phyloP scores from a whole-genome alignment of 345 rosid genomes.

The Salix viminalis region DNA sequence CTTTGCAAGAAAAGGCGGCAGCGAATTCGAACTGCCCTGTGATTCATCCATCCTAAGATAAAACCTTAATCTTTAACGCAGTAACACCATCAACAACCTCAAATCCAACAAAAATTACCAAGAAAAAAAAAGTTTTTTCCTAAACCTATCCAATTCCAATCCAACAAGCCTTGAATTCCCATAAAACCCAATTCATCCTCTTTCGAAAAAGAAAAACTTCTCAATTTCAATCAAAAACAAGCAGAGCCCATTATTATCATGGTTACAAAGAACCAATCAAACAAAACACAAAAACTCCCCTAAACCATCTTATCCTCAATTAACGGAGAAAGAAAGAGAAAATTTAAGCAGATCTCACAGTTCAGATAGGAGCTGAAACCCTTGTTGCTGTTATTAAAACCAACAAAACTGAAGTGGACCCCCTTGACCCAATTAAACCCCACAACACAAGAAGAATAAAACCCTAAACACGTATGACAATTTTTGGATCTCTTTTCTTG shows the following conservation, averaged over 20 bases:
- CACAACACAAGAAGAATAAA: neutral
- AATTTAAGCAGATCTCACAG: neutral
- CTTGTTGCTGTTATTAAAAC: neutral
- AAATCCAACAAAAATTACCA: neutral
- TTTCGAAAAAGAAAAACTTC: neutral
- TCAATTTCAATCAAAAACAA: neutral
- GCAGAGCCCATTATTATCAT: neutral
- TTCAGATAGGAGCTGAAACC: slow-evolving; percentile 6
- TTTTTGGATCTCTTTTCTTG: neutral
- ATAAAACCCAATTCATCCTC: slow-evolving; percentile 11
- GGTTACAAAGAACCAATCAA: neutral
- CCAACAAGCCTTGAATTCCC: slow-evolving; percentile 6
- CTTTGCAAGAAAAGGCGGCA: slow-evolving; percentile 82
- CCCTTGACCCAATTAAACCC: neutral
- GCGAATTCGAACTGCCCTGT: slow-evolving; percentile 59
- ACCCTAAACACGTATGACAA: neutral
- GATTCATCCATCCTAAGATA: slow-evolving; percentile 57
- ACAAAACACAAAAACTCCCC: neutral
- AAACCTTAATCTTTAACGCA: neutral
- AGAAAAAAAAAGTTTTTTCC: neutral
- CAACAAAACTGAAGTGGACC: neutral
- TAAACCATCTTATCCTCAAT: neutral
- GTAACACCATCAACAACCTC: slow-evolving; percentile 8
- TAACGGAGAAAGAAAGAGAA: slow-evolving; percentile 2
- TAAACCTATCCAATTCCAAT: slow-evolving; percentile 5